These are phyloP conservation scores for Pinus tabuliformis DNA, from an alignment of 75 land plant species.

Conservation along the genomic window DNA sequence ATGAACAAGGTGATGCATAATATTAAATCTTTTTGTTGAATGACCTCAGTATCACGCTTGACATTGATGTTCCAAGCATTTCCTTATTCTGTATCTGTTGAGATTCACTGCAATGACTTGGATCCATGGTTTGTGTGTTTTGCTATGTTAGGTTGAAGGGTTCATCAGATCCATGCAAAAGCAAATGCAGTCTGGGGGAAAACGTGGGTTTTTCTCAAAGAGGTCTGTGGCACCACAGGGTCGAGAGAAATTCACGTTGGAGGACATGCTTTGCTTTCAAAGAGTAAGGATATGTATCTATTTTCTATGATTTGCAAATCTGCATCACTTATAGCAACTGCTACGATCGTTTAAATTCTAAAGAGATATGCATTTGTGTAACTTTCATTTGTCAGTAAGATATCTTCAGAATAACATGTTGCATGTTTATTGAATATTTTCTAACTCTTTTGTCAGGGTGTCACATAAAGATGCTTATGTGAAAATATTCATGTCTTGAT, in stretches of 20 bases:
- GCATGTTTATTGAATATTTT: background rate
- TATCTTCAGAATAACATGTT: background rate
- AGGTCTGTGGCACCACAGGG: slow-evolving; percentile 70
- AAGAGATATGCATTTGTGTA: background rate
- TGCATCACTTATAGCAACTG: background rate
- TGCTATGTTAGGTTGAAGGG: slow-evolving; percentile 67
- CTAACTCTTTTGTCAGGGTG: background rate
- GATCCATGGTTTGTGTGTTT: background rate
- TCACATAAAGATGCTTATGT: background rate
- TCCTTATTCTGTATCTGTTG: slow-evolving; percentile 2
- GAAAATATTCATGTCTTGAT: background rate
- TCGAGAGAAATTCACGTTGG: slow-evolving; percentile 86
- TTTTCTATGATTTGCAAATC: background rate
- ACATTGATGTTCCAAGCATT: background rate
- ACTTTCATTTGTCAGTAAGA: background rate
- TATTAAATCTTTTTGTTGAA: background rate
- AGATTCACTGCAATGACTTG: background rate
- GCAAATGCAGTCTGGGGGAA: slow-evolving; percentile 84
- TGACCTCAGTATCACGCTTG: background rate
- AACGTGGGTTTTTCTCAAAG: slow-evolving; percentile 88
- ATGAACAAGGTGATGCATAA: background rate
- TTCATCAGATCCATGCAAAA: slow-evolving; percentile 88
- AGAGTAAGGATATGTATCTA: slow-evolving; percentile 39
- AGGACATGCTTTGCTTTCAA: slow-evolving; percentile 97
- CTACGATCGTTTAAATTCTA: background rate